Evolutionary conservation across 768 basidiomycete species (phyloP).

Genomic region (Naganishia onofrii): DNA sequence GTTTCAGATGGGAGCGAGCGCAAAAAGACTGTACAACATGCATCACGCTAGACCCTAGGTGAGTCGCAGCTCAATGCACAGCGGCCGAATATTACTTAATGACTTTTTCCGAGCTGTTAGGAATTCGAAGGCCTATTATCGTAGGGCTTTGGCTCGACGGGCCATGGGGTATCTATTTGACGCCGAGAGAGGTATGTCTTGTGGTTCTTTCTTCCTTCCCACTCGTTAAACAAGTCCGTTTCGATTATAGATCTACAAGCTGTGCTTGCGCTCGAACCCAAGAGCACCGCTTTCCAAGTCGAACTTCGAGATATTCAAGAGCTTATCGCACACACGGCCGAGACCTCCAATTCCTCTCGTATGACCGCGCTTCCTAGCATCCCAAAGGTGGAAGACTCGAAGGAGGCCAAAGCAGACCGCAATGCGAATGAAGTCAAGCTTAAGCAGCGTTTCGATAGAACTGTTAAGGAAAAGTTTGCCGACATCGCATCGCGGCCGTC

Average conservation of each 20-base stretch:
- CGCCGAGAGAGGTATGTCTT: conserved; percentile 63
- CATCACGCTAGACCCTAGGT: conserved; percentile 31
- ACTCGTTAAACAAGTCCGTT: neutral
- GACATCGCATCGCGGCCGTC: conserved; percentile 22
- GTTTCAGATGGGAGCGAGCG: conserved; percentile 18
- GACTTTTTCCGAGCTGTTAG: conserved; percentile 47
- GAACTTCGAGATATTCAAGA: conserved; percentile 62
- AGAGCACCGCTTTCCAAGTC: conserved; percentile 62
- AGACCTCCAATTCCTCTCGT: conserved; percentile 17
- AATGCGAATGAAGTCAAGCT: conserved; percentile 28
- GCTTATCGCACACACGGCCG: conserved; percentile 35
- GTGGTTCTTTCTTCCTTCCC: too few relatives aligned
- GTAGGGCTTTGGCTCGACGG: conserved; percentile 70
- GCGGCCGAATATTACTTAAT: conserved; percentile 54
- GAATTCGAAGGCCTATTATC: conserved; percentile 77
- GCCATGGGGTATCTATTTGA: conserved; percentile 60
- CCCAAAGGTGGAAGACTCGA: conserved; percentile 22
- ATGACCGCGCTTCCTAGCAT: neutral
- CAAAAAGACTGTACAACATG: conserved; percentile 31
- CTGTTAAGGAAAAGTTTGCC: conserved; percentile 28
- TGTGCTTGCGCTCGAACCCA: conserved; percentile 64
- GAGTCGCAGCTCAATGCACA: neutral
- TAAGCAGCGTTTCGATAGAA: conserved; percentile 24
- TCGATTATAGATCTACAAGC: conserved; percentile 62
- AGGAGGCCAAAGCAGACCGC: conserved; percentile 27